Base-by-base conservation (phyloP, 2,329 filamentous ascomycete species). In the Cordyceps cateniannulata region DNA sequence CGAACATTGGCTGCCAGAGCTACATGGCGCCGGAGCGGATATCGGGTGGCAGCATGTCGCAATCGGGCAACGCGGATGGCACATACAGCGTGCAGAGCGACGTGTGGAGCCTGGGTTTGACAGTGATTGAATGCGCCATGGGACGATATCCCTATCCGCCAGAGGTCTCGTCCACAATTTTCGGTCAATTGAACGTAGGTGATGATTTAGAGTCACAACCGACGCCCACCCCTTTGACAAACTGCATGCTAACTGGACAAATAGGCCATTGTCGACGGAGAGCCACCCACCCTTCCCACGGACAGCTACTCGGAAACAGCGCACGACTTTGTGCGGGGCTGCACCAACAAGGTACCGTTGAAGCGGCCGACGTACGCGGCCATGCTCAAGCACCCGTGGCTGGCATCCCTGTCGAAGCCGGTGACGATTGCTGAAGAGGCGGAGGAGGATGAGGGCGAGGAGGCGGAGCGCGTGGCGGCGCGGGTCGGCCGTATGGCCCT, bases 11-110 rank as follows among this genome's bases (percentile, higher is more conserved):
- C 44, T 99, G 95, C 70, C 95, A 99, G 76, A 97, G 93, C 71
- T 99, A 99, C 77, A 99, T 99, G 95, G 95, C 95, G 0, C 95
- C 95, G 0, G 95, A 99, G 74, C 82, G 95, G 65, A 99, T 99
- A 69, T 91, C 91, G 9, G 91, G 91, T 53, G 92, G 93, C 61
- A 89, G 89, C 24, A 85, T 92, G 69, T 85, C 90, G 62, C 84
- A 88, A 63, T 81, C 86, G 20, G 84, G 86, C 62, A 83, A 83
- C 60, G 81, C 84, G 6, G 88, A 88, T 62, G 93, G 93, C 61
- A 96, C 93, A 2, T 99, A 99, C 75, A 96, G 91, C 72, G 95
- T 99, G 44, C 95, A 98, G 75, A 96, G 91, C 71, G 95, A 99
- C 71, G 93, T 99, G 62, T 99, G 95, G 95, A 96, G 91, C 73